Percentiles rank a stretch among this genome's conserved stretches.
phyloP scores from a whole-genome alignment of 352 stramenopile species.

The Phytopythium aichiense region DNA sequence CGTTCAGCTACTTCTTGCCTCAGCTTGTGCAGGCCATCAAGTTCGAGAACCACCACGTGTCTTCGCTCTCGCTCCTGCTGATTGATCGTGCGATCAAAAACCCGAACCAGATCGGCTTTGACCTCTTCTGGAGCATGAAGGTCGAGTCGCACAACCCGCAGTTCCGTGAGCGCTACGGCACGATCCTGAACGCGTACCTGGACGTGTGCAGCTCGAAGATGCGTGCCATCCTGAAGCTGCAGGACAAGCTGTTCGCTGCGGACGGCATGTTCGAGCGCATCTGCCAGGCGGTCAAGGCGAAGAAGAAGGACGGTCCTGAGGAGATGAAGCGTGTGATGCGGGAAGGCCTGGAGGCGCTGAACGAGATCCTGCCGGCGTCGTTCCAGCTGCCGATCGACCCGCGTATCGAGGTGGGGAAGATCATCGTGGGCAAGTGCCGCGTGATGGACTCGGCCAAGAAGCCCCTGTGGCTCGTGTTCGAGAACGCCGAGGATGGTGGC shows the following conservation, averaged over 20 bases:
- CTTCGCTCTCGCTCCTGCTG: conserved; percentile 64
- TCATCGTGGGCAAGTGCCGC: conserved; percentile 85
- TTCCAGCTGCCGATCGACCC: conserved; percentile 88
- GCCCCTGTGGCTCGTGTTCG: conserved; percentile 86
- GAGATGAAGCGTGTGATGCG: conserved; percentile 83
- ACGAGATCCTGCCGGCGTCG: conserved; percentile 74
- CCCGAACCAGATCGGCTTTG: conserved; percentile 85
- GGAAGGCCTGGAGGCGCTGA: conserved; percentile 75
- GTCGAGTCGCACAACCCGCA: conserved; percentile 83
- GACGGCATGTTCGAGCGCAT: conserved; percentile 80
- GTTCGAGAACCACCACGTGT: conserved; percentile 86
- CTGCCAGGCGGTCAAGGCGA: conserved; percentile 80
- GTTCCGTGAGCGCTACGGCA: conserved; percentile 76
- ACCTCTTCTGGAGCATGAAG: conserved; percentile 90
- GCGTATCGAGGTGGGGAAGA: conserved; percentile 79
- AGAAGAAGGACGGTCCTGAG: conserved; percentile 70
- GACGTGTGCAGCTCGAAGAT: conserved; percentile 89
- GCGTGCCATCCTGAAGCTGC: conserved; percentile 89
- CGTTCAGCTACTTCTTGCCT: conserved; percentile 85
- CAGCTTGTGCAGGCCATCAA: conserved; percentile 90
- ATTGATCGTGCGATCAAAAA: conserved; percentile 89
- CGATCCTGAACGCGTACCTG: conserved; percentile 78
- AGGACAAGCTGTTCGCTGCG: conserved; percentile 82
- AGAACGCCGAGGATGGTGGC: conserved; percentile 80
- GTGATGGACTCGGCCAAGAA: conserved; percentile 91